Conservation (phyloP, 768 basidiomycete genomes). For the Trametes gibbosa region DNA sequence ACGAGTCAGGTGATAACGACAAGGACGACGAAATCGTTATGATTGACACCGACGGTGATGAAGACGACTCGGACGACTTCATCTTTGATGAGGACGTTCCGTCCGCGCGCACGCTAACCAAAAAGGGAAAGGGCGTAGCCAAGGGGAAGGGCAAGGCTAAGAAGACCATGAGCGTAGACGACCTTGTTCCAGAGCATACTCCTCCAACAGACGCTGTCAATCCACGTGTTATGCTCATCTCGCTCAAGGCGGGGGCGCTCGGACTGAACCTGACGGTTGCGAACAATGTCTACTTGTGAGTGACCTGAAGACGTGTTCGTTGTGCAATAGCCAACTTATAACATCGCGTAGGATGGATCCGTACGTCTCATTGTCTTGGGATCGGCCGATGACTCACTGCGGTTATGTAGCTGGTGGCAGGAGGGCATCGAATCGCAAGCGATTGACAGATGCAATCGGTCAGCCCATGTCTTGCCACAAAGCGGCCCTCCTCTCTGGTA, state of each 20-base stretch:
- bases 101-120: constrained; percentile 10
- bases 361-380: constrained; percentile 43
- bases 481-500: background rate
- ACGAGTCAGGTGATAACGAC: constrained; percentile 9
- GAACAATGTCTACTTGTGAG: constrained; percentile 81
- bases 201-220: constrained; percentile 37
- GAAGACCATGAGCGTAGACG: constrained; percentile 31
- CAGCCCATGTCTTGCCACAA: constrained; percentile 2
- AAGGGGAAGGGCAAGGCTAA: constrained; percentile 27
- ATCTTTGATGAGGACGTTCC: constrained; percentile 36
- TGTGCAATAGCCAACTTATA: constrained; percentile 4
- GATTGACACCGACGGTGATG: constrained; percentile 20
- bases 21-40: constrained; percentile 26
- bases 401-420: constrained; percentile 72
- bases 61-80: constrained; percentile 36
- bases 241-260: constrained; percentile 79
- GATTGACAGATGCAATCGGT: constrained; percentile 77
- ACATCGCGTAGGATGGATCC: constrained; percentile 66
- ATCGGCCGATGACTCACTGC: background rate
- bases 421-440: constrained; percentile 86
- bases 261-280: constrained; percentile 88
- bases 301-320: constrained; percentile 5
- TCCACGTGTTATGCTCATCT: constrained; percentile 83
- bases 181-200: background rate
- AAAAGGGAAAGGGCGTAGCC: constrained; percentile 15